These are phyloP conservation scores for Zygnema circumcarinatum DNA, from an alignment of 139 green algal species.

Conservation along the genomic window DNA sequence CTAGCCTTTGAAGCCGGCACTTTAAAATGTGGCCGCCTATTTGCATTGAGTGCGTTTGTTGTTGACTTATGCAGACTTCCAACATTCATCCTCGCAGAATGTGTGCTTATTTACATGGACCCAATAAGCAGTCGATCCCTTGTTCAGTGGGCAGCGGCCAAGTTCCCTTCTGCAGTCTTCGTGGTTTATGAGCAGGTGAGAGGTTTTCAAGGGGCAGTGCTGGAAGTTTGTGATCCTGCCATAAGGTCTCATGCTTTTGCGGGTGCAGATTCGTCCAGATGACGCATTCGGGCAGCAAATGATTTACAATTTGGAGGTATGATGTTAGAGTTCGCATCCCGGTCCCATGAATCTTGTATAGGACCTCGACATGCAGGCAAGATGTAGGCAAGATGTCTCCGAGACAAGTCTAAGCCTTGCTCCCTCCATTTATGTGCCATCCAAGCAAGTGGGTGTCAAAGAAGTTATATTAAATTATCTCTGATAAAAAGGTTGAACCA, in stretches of 20 bases:
- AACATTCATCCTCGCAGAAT: slow-evolving; percentile 61
- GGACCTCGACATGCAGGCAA: no score
- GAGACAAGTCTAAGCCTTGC: no score
- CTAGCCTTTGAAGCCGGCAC: no score
- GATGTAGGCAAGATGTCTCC: no score
- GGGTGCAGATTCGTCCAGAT: slow-evolving; percentile 58
- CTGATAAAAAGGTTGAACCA: no score
- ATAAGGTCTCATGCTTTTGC: not conserved
- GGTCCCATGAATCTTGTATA: no score
- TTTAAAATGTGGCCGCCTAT: no score
- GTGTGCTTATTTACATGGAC: slow-evolving; percentile 64
- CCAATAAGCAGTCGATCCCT: not conserved
- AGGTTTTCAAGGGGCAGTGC: not conserved
- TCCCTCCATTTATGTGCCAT: no score
- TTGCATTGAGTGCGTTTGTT: no score
- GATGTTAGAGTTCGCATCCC: no score
- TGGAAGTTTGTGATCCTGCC: not conserved
- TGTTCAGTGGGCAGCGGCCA: slow-evolving; percentile 41
- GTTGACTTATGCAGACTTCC: slow-evolving; percentile 34
- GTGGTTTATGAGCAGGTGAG: slow-evolving; percentile 63
- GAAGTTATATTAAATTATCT: no score
- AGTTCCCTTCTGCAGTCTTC: slow-evolving; percentile 37
- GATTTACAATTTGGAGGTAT: slow-evolving; percentile 58
- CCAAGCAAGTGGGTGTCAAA: no score
- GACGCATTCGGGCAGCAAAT: slow-evolving; percentile 63